Percentiles rank a stretch among this genome's conserved stretches.
Evolutionary conservation across 371 early-diverging fungal species (phyloP).

Genomic region (Lichtheimia ornata): DNA sequence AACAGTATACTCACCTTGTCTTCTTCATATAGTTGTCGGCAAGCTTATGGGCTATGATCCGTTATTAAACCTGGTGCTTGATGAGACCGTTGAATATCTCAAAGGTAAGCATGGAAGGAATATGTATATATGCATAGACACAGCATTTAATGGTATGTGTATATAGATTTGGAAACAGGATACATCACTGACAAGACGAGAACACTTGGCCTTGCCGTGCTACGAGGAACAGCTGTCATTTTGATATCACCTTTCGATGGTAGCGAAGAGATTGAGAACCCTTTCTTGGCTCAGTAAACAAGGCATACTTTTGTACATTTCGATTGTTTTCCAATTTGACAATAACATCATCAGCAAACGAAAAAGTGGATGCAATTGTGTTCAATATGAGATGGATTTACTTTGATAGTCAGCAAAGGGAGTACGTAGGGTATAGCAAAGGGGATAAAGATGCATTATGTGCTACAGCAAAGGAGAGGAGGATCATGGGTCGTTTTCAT

Average conservation of each 20-base stretch:
- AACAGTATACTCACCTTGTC: neutral
- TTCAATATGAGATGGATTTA: too few species aligned
- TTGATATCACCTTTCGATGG: constrained; percentile 93
- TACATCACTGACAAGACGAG: constrained; percentile 68
- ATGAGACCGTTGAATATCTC: constrained; percentile 83
- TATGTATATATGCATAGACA: neutral
- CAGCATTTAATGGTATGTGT: neutral
- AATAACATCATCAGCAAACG: too few species aligned
- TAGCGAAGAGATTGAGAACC: constrained; percentile 88
- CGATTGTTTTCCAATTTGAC: too few species aligned
- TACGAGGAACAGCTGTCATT: constrained; percentile 89
- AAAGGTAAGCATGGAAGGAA: constrained; percentile 54
- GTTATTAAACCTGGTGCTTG: constrained; percentile 91
- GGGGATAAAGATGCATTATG: too few species aligned
- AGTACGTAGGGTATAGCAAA: too few species aligned
- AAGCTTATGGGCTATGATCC: constrained; percentile 92
- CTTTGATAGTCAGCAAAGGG: too few species aligned
- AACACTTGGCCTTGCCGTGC: constrained; percentile 84
- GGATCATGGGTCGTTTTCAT: too few species aligned
- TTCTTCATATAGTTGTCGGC: constrained; percentile 73
- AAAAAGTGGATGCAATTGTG: too few species aligned
- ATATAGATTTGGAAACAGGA: constrained; percentile 70
- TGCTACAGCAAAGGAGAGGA: too few species aligned
- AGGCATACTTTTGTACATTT: constrained; percentile 12
- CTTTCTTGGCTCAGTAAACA: constrained; percentile 66